Percentiles rank a stretch among this genome's conserved stretches.
Evolutionary conservation across 2,329 filamentous ascomycete genomes (phyloP).

Genomic region (Coniochaeta sp.): DNA sequence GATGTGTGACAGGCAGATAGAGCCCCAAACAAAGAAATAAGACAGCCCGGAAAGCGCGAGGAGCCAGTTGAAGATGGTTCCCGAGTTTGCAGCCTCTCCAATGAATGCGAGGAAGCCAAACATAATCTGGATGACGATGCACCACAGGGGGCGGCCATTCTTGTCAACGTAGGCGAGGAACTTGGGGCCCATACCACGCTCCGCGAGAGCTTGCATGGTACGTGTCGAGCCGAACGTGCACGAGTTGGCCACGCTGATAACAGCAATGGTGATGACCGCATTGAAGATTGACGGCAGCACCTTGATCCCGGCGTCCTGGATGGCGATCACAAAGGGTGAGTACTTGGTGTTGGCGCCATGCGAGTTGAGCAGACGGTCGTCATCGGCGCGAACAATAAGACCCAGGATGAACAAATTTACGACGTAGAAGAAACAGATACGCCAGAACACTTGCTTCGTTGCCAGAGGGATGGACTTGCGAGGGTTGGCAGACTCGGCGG

Average conservation of each 20-base stretch:
- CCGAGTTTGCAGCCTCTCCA: slow-evolving; percentile 32
- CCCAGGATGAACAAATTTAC: slow-evolving; percentile 43
- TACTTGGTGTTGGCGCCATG: slow-evolving; percentile 33
- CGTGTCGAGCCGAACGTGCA: slow-evolving; percentile 43
- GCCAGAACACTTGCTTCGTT: slow-evolving; percentile 48
- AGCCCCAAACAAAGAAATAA: slow-evolving; percentile 71
- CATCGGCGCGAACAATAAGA: slow-evolving; percentile 36
- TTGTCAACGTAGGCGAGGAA: slow-evolving; percentile 55
- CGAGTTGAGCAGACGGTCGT: slow-evolving; percentile 29
- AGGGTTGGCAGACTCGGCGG: slow-evolving; percentile 43
- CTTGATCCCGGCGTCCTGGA: slow-evolving; percentile 40
- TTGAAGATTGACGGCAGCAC: slow-evolving; percentile 46
- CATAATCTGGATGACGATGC: slow-evolving; percentile 42
- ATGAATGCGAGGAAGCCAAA: slow-evolving; percentile 56
- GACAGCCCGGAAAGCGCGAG: slow-evolving; percentile 65
- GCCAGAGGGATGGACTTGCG: slow-evolving; percentile 39
- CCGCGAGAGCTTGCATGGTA: slow-evolving; percentile 42
- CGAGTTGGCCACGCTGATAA: slow-evolving; percentile 45
- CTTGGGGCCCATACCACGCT: slow-evolving; percentile 44
- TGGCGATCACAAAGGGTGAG: slow-evolving; percentile 45
- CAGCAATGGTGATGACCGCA: slow-evolving; percentile 42
- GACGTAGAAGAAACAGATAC: slow-evolving; percentile 45
- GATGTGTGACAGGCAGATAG: slow-evolving; percentile 58
- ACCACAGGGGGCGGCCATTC: slow-evolving; percentile 50
- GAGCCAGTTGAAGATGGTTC: slow-evolving; percentile 54